phyloP scores from a whole-genome alignment of 2,329 filamentous ascomycete genomes.

The Anisogramma anomala region DNA sequence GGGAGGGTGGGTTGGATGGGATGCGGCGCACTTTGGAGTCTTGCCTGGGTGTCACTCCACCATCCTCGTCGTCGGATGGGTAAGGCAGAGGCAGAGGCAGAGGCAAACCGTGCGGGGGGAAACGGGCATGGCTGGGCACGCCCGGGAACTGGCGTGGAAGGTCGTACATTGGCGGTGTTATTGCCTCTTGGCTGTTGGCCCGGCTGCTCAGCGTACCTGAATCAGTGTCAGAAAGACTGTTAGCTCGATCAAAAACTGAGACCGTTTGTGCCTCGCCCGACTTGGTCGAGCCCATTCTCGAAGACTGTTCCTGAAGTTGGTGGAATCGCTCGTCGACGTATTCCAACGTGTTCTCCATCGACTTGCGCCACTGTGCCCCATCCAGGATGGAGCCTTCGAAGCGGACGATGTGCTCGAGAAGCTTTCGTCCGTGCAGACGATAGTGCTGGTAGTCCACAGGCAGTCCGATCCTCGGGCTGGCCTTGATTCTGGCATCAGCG shows the following conservation, averaged over 20 bases:
- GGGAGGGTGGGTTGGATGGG: slow-evolving; percentile 22
- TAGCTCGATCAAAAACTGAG: slow-evolving; percentile 41
- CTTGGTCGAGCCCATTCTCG: slow-evolving; percentile 27
- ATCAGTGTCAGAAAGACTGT: slow-evolving; percentile 36
- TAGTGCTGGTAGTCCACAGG: slow-evolving; percentile 43
- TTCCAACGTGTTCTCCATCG: slow-evolving; percentile 27
- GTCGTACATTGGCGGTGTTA: slow-evolving; percentile 16
- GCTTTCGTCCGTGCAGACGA: slow-evolving; percentile 36
- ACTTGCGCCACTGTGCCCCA: slow-evolving; percentile 21
- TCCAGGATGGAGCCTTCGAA: slow-evolving; percentile 25
- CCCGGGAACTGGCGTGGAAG: slow-evolving; percentile 21
- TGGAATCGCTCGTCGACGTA: slow-evolving; percentile 32
- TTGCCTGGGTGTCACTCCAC: slow-evolving; percentile 29
- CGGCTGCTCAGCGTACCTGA: slow-evolving; percentile 30
- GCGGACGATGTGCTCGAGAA: slow-evolving; percentile 32
- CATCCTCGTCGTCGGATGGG: slow-evolving; percentile 22
- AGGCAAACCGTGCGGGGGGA: slow-evolving; percentile 18
- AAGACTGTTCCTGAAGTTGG: slow-evolving; percentile 29
- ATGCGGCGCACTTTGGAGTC: slow-evolving; percentile 27
- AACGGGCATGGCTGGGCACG: too few relatives aligned
- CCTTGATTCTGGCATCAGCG: slow-evolving; percentile 32
- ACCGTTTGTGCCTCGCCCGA: slow-evolving; percentile 23
- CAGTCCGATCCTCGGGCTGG: slow-evolving; percentile 30
- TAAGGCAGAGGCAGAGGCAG: too few relatives aligned
- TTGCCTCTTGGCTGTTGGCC: slow-evolving; percentile 20